Percentiles rank a stretch among this genome's conserved stretches.
Evolutionary conservation across 129 eudicot species (phyloP).

Genomic region (Ambrosia trifida): DNA sequence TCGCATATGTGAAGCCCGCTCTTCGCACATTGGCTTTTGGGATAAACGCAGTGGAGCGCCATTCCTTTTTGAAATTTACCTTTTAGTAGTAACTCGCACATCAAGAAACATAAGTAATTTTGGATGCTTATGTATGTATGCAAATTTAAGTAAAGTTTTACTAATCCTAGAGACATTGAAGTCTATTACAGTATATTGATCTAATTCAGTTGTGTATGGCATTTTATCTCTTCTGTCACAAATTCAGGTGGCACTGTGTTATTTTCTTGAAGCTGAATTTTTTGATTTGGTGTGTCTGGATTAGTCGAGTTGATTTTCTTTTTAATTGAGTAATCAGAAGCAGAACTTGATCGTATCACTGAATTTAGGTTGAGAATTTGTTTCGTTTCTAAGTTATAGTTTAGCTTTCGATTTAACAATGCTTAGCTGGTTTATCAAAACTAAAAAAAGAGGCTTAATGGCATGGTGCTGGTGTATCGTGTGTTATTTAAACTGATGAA

Average conservation of each 20-base stretch:
- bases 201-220: background rate
- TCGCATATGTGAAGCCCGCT: too few species aligned
- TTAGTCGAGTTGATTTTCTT: background rate
- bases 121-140: background rate
- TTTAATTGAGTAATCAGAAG: background rate
- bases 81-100: background rate
- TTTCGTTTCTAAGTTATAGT: background rate
- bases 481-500: background rate
- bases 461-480: background rate
- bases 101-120: background rate
- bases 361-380: constrained; percentile 5
- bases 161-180: constrained; percentile 1
- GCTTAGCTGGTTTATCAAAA: background rate
- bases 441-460: background rate
- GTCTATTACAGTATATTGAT: background rate
- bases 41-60: too few species aligned
- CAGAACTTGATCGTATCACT: constrained; percentile 1
- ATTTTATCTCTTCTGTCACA: background rate
- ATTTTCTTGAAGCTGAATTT: background rate
- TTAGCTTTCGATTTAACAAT: background rate
- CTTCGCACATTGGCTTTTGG: too few species aligned
- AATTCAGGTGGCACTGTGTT: constrained; percentile 1
- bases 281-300: background rate
- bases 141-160: background rate
- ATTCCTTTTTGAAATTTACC: too few species aligned